Conservation (phyloP, 73 alveolate genomes). For the Paramecium primaurelia region DNA sequence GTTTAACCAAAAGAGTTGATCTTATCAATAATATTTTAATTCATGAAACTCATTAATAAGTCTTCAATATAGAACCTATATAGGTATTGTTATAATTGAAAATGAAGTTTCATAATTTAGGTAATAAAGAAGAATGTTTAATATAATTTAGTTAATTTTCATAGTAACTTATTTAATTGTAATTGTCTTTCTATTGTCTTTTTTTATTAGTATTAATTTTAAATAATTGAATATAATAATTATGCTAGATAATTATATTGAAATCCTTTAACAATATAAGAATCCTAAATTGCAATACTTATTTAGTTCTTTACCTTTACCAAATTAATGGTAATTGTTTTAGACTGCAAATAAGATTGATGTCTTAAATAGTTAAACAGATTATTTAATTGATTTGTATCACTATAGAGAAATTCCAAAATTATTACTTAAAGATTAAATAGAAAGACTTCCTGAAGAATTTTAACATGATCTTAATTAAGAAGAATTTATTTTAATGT, state of each 20-base stretch:
- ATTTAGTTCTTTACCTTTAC: neutral
- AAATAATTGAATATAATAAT: neutral
- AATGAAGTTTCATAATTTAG: neutral
- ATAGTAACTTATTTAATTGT: neutral
- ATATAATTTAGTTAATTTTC: neutral
- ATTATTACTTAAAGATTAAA: neutral
- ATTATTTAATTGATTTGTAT: constrained; percentile 15
- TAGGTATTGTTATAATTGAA: neutral
- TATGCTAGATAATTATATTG: constrained; percentile 8
- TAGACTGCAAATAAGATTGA: constrained; percentile 4
- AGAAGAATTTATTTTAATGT: neutral
- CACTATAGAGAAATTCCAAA: constrained; percentile 19
- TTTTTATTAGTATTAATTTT: neutral
- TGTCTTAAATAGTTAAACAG: neutral
- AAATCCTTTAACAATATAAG: constrained; percentile 33
- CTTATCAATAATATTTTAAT: constrained; percentile 16
- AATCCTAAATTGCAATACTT: neutral
- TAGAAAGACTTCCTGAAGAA: neutral
- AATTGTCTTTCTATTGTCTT: neutral
- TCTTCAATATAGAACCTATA: neutral
- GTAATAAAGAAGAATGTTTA: neutral
- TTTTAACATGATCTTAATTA: neutral
- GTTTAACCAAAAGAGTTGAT: neutral
- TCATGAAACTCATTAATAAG: neutral
- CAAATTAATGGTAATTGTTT: neutral